Conservation (phyloP, 345 rosid genomes). For the Leavenworthia alabamica region DNA sequence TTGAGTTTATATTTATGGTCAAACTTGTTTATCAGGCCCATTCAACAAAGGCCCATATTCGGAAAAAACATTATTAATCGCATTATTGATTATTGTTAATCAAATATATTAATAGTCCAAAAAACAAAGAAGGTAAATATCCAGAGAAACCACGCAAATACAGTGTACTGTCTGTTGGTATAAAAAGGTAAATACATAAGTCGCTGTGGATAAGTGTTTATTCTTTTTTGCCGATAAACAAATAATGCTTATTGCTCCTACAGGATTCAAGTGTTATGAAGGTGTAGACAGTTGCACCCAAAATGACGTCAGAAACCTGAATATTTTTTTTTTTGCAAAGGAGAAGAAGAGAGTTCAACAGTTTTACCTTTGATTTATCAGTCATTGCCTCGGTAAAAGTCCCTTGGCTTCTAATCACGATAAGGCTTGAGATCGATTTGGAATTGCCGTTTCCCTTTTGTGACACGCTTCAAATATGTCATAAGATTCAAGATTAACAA, state of each 20-base stretch:
- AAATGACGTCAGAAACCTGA: background rate
- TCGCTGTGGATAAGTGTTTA: background rate
- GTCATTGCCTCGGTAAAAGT: background rate
- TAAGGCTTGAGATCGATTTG: slow-evolving; percentile 68
- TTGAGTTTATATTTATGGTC: no score
- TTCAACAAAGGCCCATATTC: no score
- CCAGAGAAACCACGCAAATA: no score
- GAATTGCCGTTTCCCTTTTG: slow-evolving; percentile 62
- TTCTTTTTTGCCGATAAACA: background rate
- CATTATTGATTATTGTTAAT: no score
- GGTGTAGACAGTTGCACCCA: background rate
- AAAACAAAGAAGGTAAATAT: no score
- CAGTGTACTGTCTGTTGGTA: background rate
- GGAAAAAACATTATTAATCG: no score
- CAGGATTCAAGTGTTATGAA: background rate
- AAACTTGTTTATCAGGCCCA: no score
- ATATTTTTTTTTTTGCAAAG: background rate
- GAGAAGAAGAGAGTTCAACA: background rate
- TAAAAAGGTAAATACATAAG: background rate
- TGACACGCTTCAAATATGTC: slow-evolving; percentile 44
- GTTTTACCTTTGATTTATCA: background rate
- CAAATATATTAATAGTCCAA: no score
- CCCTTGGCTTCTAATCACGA: slow-evolving; percentile 25
- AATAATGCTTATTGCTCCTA: background rate
- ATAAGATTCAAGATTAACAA: background rate